Conservation (phyloP, 2,329 filamentous ascomycete genomes). For the Hypoxylon sp. region DNA sequence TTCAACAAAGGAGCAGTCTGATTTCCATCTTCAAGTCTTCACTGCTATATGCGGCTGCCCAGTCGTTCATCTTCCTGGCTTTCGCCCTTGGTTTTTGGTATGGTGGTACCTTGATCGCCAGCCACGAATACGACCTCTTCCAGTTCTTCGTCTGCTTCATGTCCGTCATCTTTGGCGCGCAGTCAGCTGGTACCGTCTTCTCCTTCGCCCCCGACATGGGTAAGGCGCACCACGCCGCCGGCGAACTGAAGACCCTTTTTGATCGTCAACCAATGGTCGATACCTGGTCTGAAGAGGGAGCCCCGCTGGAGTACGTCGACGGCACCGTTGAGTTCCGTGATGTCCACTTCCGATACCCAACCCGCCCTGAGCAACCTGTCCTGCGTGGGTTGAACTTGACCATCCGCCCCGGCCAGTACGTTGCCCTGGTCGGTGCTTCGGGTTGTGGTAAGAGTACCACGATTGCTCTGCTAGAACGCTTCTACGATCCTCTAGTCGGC, state of each 20-base stretch:
- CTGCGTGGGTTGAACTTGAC: constrained; percentile 83
- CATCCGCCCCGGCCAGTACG: constrained; percentile 82
- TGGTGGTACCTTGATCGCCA: constrained; percentile 80
- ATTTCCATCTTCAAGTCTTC: constrained; percentile 82
- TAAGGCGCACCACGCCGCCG: constrained; percentile 88
- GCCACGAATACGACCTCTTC: constrained; percentile 79
- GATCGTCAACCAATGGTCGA: constrained; percentile 87
- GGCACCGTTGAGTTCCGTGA: constrained; percentile 90
- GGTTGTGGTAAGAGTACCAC: constrained; percentile 96
- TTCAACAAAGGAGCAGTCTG: constrained; percentile 76
- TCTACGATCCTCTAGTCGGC: constrained; percentile 89
- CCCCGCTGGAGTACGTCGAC: constrained; percentile 71
- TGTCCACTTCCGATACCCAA: constrained; percentile 95
- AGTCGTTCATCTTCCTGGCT: constrained; percentile 85
- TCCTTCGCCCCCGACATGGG: constrained; percentile 93
- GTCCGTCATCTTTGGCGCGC: constrained; percentile 88
- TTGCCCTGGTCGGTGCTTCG: constrained; percentile 92
- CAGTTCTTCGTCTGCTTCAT: constrained; percentile 95
- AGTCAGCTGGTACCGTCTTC: constrained; percentile 91
- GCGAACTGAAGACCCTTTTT: constrained; percentile 84
- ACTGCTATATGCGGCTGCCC: constrained; percentile 83
- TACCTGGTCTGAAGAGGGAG: constrained; percentile 79
- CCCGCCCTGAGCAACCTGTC: constrained; percentile 90
- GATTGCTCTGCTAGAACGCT: constrained; percentile 90
- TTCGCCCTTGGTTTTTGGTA: constrained; percentile 95